A percentile compares a stretch with the other conserved stretches of the same genome.
phyloP scores from a whole-genome alignment of 2,329 filamentous ascomycete genomes.

The Apiospora arundinis region DNA sequence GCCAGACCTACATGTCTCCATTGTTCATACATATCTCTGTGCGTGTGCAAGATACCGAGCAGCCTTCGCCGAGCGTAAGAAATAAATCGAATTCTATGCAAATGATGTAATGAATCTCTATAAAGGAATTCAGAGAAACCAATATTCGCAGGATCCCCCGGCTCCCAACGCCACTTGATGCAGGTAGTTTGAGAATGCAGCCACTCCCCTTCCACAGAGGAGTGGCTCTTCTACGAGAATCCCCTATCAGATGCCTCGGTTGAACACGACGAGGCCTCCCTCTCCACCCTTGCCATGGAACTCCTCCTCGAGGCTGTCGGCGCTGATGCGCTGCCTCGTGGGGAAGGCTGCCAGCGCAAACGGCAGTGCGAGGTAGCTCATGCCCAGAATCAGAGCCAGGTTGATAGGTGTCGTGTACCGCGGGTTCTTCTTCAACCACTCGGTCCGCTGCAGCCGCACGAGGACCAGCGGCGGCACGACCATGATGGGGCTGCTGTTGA shows the following conservation, averaged over 20 bases:
- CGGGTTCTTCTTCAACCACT: conserved; percentile 81
- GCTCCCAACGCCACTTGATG: conserved; percentile 13
- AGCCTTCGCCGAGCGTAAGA: background rate
- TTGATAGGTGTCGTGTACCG: conserved; percentile 83
- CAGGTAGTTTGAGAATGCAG: conserved; percentile 14
- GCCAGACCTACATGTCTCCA: background rate
- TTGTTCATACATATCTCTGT: background rate
- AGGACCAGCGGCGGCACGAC: conserved; percentile 88
- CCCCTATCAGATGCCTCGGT: conserved; percentile 78
- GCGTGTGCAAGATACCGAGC: background rate
- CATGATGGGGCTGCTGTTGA: conserved; percentile 98
- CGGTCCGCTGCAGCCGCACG: conserved; percentile 80
- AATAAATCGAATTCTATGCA: background rate
- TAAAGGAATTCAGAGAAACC: background rate
- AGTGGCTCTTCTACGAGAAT: background rate
- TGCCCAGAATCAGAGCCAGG: conserved; percentile 83
- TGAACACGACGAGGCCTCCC: conserved; percentile 90
- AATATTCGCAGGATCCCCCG: background rate
- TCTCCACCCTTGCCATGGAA: conserved; percentile 84
- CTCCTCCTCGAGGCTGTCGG: conserved; percentile 79
- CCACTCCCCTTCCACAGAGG: background rate
- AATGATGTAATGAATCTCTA: background rate
- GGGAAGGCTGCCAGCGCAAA: conserved; percentile 92
- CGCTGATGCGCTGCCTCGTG: conserved; percentile 82
- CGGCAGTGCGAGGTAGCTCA: conserved; percentile 87